phyloP scores from a whole-genome alignment of 352 stramenopile species.

The Phytophthora europaea region DNA sequence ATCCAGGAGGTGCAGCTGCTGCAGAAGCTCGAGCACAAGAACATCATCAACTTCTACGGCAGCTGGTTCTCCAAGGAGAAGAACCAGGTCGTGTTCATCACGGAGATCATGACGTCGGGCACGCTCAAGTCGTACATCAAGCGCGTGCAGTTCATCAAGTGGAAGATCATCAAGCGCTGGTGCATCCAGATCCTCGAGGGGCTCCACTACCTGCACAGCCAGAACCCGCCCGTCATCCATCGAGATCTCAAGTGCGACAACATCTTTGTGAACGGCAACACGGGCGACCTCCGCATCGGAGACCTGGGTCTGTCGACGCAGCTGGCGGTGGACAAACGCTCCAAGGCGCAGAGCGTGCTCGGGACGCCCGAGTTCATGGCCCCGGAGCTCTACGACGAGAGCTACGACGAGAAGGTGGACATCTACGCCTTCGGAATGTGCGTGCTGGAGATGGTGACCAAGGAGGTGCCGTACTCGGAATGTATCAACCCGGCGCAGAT shows the following conservation, averaged over 20 bases:
- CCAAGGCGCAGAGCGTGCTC: conserved; percentile 93
- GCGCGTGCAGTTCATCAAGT: conserved; percentile 98
- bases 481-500: conserved; percentile 94
- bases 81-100: conserved; percentile 99
- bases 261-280: conserved; percentile 99
- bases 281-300: conserved; percentile 97
- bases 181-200: conserved; percentile 98
- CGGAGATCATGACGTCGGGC: conserved; percentile 98
- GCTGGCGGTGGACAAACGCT: conserved; percentile 79
- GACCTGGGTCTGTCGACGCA: conserved; percentile 95
- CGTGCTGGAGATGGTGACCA: conserved; percentile 99
- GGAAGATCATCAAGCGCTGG: conserved; percentile 99
- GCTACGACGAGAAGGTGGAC: conserved; percentile 97
- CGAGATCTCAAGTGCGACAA: conserved; percentile 96
- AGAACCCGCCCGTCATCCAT: conserved; percentile 93
- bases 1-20: conserved; percentile 98
- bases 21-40: conserved; percentile 98
- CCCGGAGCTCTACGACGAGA: conserved; percentile 99
- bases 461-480: conserved; percentile 98
- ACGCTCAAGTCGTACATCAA: conserved; percentile 98
- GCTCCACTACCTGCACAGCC: conserved; percentile 93
- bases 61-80: conserved; percentile 99
- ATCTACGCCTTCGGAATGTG: conserved; percentile 99
- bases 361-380: conserved; percentile 99
- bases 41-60: conserved; percentile 99